A percentile compares a stretch with the other conserved stretches of the same genome.
These are phyloP conservation scores for Orbilia oligospora DNA, from an alignment of 2,329 filamentous ascomycete genomes.

Conservation along the genomic window DNA sequence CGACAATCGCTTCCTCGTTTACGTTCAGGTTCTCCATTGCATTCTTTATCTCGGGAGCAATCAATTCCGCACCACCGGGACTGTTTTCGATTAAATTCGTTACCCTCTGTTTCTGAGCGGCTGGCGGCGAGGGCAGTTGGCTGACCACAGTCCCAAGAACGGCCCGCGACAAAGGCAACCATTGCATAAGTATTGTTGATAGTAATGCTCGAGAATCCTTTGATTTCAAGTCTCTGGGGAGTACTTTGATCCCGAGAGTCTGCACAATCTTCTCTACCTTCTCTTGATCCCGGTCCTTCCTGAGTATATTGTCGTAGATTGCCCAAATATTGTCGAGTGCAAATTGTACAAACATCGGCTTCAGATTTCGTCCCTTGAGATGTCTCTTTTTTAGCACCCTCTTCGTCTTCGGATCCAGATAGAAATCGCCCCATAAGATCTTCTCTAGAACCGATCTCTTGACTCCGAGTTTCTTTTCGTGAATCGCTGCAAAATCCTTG, in stretches of 20 bases:
- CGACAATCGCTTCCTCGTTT: conserved; percentile 83
- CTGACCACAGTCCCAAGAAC: conserved; percentile 94
- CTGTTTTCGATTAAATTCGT: conserved; percentile 84
- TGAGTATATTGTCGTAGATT: conserved; percentile 77
- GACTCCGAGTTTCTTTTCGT: conserved; percentile 97
- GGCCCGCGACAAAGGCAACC: conserved; percentile 93
- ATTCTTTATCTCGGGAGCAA: conserved; percentile 79
- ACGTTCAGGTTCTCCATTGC: conserved; percentile 87
- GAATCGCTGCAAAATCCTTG: conserved; percentile 90
- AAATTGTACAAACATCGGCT: conserved; percentile 97
- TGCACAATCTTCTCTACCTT: conserved; percentile 96
- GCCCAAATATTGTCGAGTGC: conserved; percentile 97
- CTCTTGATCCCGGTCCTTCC: conserved; percentile 75
- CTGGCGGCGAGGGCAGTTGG: conserved; percentile 85
- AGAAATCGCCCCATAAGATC: conserved; percentile 96
- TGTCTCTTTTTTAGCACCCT: conserved; percentile 92
- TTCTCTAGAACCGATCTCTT: conserved; percentile 90
- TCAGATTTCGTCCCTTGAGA: conserved; percentile 88
- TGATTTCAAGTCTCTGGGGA: conserved; percentile 85
- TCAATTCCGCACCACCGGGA: conserved; percentile 77
- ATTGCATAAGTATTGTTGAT: conserved; percentile 86
- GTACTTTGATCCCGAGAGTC: conserved; percentile 85
- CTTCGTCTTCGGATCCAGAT: conserved; percentile 96
- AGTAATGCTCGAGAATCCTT: conserved; percentile 86
- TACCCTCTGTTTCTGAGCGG: conserved; percentile 83